Evolutionary conservation across 768 basidiomycete genomes (phyloP).

Genomic region (Paxillus rubicundulus): DNA sequence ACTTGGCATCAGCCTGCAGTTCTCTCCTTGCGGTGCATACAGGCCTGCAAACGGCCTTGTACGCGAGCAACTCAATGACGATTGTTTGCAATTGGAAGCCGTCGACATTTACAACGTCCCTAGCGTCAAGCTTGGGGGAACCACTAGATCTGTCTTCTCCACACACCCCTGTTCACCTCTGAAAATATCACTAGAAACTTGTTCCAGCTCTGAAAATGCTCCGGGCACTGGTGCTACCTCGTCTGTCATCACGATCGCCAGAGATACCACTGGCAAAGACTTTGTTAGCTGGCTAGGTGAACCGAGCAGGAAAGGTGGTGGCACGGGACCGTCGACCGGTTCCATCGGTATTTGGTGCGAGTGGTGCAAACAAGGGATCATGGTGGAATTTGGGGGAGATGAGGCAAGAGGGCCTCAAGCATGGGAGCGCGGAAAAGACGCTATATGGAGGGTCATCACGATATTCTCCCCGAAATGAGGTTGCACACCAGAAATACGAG

Average conservation of each 20-base stretch:
- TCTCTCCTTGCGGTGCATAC: conserved; percentile 63
- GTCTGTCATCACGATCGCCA: conserved; percentile 40
- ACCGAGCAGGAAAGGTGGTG: conserved; percentile 89
- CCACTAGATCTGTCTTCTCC: conserved; percentile 49
- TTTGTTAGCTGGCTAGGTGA: conserved; percentile 78
- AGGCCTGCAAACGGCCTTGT: conserved; percentile 47
- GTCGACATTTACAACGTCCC: conserved; percentile 81
- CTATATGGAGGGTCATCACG: conserved; percentile 73
- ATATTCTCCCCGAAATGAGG: conserved; percentile 42
- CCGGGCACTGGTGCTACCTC: conserved; percentile 33
- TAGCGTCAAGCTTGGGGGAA: conserved; percentile 31
- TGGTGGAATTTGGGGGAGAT: conserved; percentile 83
- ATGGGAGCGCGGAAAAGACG: conserved; percentile 85
- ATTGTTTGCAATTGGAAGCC: conserved; percentile 57
- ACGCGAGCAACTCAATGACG: conserved; percentile 47
- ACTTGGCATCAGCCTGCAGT: conserved; percentile 81
- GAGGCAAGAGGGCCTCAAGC: conserved; percentile 78
- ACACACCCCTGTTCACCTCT: conserved; percentile 58
- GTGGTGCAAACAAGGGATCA: conserved; percentile 78
- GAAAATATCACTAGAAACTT: conserved; percentile 36
- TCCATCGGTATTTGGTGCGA: conserved; percentile 94
- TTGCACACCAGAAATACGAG: too few relatives aligned
- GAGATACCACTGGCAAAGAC: conserved; percentile 67
- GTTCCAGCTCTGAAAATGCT: neutral
- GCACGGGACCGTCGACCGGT: conserved; percentile 76